Conservation (phyloP, 306 rosid genomes). For the Trichosanthes cucumerina region DNA sequence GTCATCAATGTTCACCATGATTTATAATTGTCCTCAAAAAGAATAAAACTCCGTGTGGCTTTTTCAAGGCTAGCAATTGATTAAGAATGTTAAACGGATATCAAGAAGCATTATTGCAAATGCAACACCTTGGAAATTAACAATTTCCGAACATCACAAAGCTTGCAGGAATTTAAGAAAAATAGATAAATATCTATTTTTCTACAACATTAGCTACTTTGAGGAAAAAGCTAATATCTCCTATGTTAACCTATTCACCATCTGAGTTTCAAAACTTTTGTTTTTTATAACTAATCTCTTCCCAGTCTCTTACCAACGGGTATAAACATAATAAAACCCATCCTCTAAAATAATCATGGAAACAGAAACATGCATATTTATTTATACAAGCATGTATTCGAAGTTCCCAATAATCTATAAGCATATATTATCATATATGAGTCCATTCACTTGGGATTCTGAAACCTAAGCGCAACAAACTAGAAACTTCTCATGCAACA, state of each 20-base stretch:
- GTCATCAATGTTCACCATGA: background rate
- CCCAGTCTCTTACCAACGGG: background rate
- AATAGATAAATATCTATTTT: background rate
- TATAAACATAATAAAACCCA: background rate
- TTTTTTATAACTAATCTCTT: background rate
- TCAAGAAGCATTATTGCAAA: background rate
- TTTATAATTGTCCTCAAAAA: background rate
- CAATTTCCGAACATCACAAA: background rate
- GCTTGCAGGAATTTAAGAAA: background rate
- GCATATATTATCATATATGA: background rate
- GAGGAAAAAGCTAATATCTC: background rate
- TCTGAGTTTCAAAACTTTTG: background rate
- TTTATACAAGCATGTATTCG: background rate
- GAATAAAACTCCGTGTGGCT: background rate
- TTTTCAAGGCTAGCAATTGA: background rate
- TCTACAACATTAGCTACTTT: background rate
- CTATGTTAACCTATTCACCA: background rate
- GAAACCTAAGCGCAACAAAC: background rate
- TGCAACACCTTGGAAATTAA: background rate
- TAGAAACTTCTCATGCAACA: background rate
- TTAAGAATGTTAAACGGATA: background rate
- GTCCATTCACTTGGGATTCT: background rate
- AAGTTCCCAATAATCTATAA: background rate
- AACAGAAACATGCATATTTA: background rate
- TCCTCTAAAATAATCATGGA: background rate